Base-by-base conservation (phyloP, 768 basidiomycete genomes). In the Termitomyces heimii region DNA sequence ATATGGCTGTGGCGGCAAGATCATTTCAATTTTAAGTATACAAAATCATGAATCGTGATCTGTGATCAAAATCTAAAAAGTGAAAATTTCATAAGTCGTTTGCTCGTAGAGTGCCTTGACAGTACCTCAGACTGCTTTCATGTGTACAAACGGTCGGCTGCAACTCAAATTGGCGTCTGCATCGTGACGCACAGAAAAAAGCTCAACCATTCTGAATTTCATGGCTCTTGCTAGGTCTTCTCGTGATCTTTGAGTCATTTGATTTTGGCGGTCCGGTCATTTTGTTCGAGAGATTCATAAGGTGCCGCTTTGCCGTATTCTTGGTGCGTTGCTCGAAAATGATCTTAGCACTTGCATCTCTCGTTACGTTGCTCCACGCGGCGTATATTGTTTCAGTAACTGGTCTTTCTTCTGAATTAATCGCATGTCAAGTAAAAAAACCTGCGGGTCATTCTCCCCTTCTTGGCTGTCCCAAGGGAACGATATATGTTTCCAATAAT, bases 401-500 rank as follows among this genome's bases (percentile, higher is more conserved):
- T 7, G 71, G 74, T 8, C 71, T 83, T 40, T 85, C 84, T 2
- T 75, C 81, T 0, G 54, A 65, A 16, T 81, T 79, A 61, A 50
- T 76, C 18, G 39, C 69, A 4, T 86, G 84, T 61, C 85, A 86
- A 61, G 62, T 79, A 26, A 71, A 79, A 63, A 84, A 84, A 57
- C 64, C 77, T 2, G 48, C 57, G 0, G 63, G 66, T 0, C 46
- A 65, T 4, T 79, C 80, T 4, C 78, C 84, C 16, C 68, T 84
- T 12, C 18, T 53, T 1, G 82, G 81, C 9, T 87, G 86, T 63
- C 82, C 82, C 0, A n/a, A 59, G 6, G 82, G 81, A 10, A 86
- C 84, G 0, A 68, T 87, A 4, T 86, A 78, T 56, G 85, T 87
- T 22, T 85, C 83, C 1, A 66, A 69, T 43, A 63, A 77, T 40